Percentiles rank a stretch among this genome's conserved stretches.
phyloP scores from a whole-genome alignment of 768 basidiomycete genomes.

The Leccinum ochraceum region DNA sequence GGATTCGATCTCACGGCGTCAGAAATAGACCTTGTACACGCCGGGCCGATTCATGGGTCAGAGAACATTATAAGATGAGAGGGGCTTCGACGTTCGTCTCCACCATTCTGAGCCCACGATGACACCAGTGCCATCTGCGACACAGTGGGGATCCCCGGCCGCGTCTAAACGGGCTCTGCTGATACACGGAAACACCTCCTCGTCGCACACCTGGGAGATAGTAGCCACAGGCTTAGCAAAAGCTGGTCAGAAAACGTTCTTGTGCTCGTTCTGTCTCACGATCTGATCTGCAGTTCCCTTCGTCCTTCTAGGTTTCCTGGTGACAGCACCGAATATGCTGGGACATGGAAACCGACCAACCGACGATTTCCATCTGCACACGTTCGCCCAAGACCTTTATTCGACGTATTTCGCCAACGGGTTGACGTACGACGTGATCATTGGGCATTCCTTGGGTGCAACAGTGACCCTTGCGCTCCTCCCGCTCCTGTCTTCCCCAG shows the following conservation, averaged over 20 bases:
- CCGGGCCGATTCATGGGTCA: neutral
- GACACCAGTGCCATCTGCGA: constrained; percentile 15
- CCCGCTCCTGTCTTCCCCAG: constrained; percentile 6
- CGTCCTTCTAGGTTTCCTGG: constrained; percentile 10
- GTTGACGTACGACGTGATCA: constrained; percentile 16
- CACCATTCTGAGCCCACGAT: constrained; percentile 1
- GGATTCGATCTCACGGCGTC: neutral
- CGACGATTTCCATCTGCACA: constrained; percentile 12
- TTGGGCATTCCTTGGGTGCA: constrained; percentile 20
- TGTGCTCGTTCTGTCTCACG: neutral
- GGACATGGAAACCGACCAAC: constrained; percentile 17
- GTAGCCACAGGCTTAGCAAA: constrained; percentile 11
- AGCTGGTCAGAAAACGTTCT: constrained; percentile 2
- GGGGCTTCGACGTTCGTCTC: too few relatives aligned
- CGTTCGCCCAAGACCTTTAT: constrained; percentile 16
- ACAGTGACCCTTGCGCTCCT: constrained; percentile 13
- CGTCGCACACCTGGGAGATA: constrained; percentile 18
- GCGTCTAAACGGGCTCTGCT: constrained; percentile 20
- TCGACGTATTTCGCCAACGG: constrained; percentile 17
- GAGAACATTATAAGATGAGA: neutral
- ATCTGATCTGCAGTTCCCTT: neutral
- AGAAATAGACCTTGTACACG: constrained; percentile 8
- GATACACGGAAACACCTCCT: constrained; percentile 14
- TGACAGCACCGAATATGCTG: constrained; percentile 20
- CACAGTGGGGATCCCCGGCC: constrained; percentile 16